These are phyloP conservation scores for Saussurea involucrata DNA, from an alignment of 129 eudicot genomes.

Conservation along the genomic window DNA sequence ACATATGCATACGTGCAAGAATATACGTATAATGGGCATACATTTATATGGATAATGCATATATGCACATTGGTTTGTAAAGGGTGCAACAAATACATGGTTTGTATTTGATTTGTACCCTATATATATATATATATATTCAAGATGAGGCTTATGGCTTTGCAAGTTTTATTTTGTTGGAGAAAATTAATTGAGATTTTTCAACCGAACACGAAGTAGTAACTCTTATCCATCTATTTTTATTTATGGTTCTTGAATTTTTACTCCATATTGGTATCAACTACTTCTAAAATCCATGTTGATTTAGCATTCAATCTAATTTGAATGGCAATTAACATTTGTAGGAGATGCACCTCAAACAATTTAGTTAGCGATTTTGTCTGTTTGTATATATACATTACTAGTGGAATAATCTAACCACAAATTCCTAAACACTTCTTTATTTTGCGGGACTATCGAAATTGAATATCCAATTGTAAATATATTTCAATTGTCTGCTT, in stretches of 20 bases:
- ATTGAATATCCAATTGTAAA: constrained; percentile 29
- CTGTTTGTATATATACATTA: neutral
- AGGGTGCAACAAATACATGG: too few relatives aligned
- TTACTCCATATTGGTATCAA: neutral
- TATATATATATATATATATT: too few relatives aligned
- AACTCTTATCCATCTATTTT: neutral
- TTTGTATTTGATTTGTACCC: too few relatives aligned
- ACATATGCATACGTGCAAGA: too few relatives aligned
- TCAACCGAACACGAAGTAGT: constrained; percentile 1
- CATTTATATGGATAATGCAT: too few relatives aligned
- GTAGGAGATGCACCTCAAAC: neutral
- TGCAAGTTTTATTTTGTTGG: constrained; percentile 29
- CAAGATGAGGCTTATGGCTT: constrained; percentile 38
- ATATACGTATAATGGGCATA: too few relatives aligned
- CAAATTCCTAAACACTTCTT: neutral
- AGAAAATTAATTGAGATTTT: constrained; percentile 22
- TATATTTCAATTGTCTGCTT: too few relatives aligned
- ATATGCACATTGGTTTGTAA: too few relatives aligned
- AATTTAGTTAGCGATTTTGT: neutral
- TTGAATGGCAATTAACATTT: neutral
- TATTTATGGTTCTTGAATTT: neutral
- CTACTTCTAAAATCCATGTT: too few relatives aligned
- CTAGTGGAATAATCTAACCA: neutral
- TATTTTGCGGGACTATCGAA: constrained; percentile 47
- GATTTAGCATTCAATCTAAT: too few relatives aligned